phyloP scores from a whole-genome alignment of 2,329 filamentous ascomycete species.

The Alternaria arbusti region DNA sequence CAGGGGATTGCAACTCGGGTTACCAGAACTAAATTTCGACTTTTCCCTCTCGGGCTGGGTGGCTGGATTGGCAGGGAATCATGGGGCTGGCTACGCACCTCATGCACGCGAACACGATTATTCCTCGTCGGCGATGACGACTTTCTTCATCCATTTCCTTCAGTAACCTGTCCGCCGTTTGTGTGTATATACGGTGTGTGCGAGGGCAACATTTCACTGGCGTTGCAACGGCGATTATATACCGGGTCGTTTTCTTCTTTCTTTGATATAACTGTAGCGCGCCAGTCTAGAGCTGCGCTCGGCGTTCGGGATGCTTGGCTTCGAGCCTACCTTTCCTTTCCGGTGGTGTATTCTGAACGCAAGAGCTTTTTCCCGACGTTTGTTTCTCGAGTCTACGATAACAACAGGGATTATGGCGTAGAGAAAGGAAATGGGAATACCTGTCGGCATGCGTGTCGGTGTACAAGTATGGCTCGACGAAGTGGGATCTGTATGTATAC shows the following conservation, averaged over 20 bases:
- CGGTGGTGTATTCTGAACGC: conserved; percentile 4
- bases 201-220: conserved; percentile 22
- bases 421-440: conserved; percentile 6
- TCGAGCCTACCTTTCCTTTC: conserved; percentile 19
- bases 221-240: conserved; percentile 25
- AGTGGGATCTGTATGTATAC: conserved; percentile 10
- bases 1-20: conserved; percentile 18
- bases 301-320: conserved; percentile 19
- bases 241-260: conserved; percentile 4
- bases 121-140: conserved; percentile 19
- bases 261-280: background rate
- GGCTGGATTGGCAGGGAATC: conserved; percentile 14
- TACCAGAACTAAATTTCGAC: conserved; percentile 20
- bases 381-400: conserved; percentile 22
- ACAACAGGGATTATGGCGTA: conserved; percentile 16
- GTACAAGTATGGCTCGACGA: background rate
- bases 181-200: conserved; percentile 29
- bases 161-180: conserved; percentile 23
- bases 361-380: conserved; percentile 21
- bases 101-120: conserved; percentile 23
- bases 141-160: conserved; percentile 19
- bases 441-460: conserved; percentile 1
- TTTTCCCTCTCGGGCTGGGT: conserved; percentile 17
- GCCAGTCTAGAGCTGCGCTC: conserved; percentile 10
- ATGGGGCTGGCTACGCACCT: conserved; percentile 6